Percentiles rank a stretch among this genome's conserved stretches.
Evolutionary conservation across 2,329 filamentous ascomycete genomes (phyloP).

Genomic region (Amesomyces nigricolor): DNA sequence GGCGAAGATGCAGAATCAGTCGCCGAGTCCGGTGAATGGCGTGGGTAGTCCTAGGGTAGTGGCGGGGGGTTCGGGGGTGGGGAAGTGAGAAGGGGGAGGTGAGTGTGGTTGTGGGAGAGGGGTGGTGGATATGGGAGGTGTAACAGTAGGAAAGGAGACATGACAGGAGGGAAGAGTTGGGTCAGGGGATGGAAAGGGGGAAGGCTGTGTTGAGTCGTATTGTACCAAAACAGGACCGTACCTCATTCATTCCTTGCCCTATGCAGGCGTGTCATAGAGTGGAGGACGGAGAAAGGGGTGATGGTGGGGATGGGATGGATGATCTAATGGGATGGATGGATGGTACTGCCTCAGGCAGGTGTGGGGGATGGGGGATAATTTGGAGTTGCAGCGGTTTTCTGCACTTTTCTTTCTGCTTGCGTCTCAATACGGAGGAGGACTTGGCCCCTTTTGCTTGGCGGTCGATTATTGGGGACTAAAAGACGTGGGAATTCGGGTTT

Average conservation of each 20-base stretch:
- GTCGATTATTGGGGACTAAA: background rate
- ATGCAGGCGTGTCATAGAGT: background rate
- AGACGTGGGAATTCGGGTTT: background rate
- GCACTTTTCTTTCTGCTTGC: no score
- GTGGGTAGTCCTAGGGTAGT: background rate
- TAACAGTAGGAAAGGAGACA: background rate
- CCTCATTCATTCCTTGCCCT: no score
- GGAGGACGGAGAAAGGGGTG: background rate
- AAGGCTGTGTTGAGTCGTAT: no score
- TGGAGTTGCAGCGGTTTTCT: background rate
- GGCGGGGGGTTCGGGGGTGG: constrained; percentile 8
- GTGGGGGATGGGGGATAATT: background rate
- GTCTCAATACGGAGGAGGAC: no score
- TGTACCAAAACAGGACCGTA: background rate
- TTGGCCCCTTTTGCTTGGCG: no score
- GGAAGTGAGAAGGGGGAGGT: background rate
- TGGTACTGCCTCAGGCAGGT: background rate
- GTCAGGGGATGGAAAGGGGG: no score
- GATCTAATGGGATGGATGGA: constrained; percentile 9
- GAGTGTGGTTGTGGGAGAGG: background rate
- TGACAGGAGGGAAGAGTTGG: background rate
- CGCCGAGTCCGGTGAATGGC: constrained; percentile 21
- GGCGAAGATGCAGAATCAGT: constrained; percentile 32
- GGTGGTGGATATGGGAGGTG: background rate
- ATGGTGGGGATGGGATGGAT: constrained; percentile 1